A percentile compares a stretch with the other conserved stretches of the same genome.
phyloP scores from a whole-genome alignment of 1,284 basidiomycete species.

The Trametes sp. region DNA sequence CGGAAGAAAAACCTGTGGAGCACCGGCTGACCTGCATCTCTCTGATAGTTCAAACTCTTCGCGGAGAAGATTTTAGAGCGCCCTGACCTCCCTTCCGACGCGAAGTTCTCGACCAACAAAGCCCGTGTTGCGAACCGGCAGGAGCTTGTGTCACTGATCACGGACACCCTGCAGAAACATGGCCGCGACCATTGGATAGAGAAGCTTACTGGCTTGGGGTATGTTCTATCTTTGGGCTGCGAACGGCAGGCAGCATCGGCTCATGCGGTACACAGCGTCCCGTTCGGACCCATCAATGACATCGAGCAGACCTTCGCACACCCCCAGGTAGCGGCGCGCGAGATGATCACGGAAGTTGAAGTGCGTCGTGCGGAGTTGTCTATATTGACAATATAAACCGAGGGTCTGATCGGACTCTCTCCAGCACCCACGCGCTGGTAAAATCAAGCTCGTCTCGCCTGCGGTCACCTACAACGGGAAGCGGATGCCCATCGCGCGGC shows the following conservation, averaged over 20 bases:
- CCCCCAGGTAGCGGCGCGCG: conserved; percentile 81
- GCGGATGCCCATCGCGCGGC: conserved; percentile 75
- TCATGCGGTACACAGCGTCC: conserved; percentile 61
- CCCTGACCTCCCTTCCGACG: conserved; percentile 64
- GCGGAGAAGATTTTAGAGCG: conserved; percentile 64
- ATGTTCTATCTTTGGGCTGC: conserved; percentile 20
- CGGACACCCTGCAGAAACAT: conserved; percentile 62
- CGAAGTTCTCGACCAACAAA: conserved; percentile 77
- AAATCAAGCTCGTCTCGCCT: conserved; percentile 86
- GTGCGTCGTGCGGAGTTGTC: conserved; percentile 47
- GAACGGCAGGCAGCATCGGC: neutral
- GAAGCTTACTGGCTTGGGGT: conserved; percentile 80
- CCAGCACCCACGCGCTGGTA: conserved; percentile 62
- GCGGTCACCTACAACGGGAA: conserved; percentile 89
- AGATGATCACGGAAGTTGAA: conserved; percentile 67
- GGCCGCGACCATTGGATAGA: conserved; percentile 78
- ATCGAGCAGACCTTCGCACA: conserved; percentile 91
- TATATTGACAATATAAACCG: neutral
- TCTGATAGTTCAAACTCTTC: conserved; percentile 70
- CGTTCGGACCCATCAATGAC: conserved; percentile 94
- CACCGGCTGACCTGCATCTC: neutral
- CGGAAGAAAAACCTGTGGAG: too few species aligned
- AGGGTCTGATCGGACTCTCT: conserved; percentile 4
- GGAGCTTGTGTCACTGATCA: conserved; percentile 78
- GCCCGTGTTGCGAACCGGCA: conserved; percentile 81